Evolutionary conservation across 225 moss, liverwort and hornwort species (phyloP), one percentile per base, ranked within the genome.

Genomic region (Sphagnum tenellum): DNA sequence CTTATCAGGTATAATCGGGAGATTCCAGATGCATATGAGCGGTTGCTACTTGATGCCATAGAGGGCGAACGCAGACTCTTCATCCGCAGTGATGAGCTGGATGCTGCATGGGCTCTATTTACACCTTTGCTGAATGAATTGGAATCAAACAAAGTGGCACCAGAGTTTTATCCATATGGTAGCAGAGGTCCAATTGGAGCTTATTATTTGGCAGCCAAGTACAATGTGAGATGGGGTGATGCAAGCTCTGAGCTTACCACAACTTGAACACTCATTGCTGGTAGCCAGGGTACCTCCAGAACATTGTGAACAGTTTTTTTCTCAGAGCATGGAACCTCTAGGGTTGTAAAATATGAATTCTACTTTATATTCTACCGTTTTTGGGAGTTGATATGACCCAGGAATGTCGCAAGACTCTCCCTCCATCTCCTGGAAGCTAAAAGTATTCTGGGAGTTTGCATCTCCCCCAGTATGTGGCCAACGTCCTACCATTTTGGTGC

Each of bases 11-110:
- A 94, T 65, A 57, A 87, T 7, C 79, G 74, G 61, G 94, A 94
- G 64, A 91, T 94, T 69, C 94, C 94, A 55, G 94, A 94, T 75
- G 94, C 94, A 44, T 94, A 94, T 59, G 94, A 94, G 71, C 94
- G 94, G 44, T 77, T 94, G 45, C 66, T 94, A 62, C 85, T 94
- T 7, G 94, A 94, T 69, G 94, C 94, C 60, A 88, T 94, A 45
- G 94, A 94, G 60, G 94, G 94, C 3, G 94, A 94, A 65, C 79
- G 94, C 13, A 77, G 94, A 45, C 78, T 94, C 2, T 94, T 94
- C 56, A 94, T 94, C 49, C 74, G 94, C 80, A 94, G 94, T 73
- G 94, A 94, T 66, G 94, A 94, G 72, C 74, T 94, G 62, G 94
- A 94, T 71, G 94, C 94, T 4, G 94, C 94, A 47, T 94, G 94